phyloP scores from a whole-genome alignment of 306 rosid genomes.

The Boehmeria nivea region DNA sequence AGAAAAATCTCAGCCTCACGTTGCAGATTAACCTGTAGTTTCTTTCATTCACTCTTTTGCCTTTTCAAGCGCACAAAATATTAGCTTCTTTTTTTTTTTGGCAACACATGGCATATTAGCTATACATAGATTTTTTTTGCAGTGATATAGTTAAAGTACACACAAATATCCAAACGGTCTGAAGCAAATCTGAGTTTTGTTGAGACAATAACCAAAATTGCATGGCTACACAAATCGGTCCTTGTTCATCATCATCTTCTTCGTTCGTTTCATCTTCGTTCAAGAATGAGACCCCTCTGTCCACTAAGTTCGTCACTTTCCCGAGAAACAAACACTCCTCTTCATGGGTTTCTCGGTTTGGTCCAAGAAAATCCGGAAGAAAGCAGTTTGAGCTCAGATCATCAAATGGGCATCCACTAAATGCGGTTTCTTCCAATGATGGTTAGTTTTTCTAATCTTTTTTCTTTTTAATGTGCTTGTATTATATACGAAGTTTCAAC shows the following conservation, averaged over 20 bases:
- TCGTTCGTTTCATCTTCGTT: constrained; percentile 30
- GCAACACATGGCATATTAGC: neutral
- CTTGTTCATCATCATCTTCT: constrained; percentile 37
- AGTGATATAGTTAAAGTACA: neutral
- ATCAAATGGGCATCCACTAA: constrained; percentile 66
- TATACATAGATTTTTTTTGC: neutral
- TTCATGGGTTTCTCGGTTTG: constrained; percentile 36
- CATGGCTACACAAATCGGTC: constrained; percentile 53
- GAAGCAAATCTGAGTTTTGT: constrained; percentile 15
- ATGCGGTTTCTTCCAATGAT: constrained; percentile 60
- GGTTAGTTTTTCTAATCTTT: constrained; percentile 40
- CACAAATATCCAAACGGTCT: constrained; percentile 1
- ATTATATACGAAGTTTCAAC: too few species aligned
- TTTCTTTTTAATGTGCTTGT: neutral
- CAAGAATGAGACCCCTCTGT: constrained; percentile 32
- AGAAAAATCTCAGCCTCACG: constrained; percentile 3
- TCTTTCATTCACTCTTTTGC: neutral
- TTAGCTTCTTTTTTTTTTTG: too few species aligned
- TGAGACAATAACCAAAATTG: constrained; percentile 6
- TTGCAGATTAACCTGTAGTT: neutral
- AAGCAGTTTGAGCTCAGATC: constrained; percentile 59
- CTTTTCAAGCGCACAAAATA: constrained; percentile 4
- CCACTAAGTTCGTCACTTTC: constrained; percentile 27
- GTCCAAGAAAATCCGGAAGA: constrained; percentile 25
- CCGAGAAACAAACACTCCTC: constrained; percentile 25